Base-by-base conservation (phyloP, 345 rosid genomes). In the Citrus unshiu region DNA sequence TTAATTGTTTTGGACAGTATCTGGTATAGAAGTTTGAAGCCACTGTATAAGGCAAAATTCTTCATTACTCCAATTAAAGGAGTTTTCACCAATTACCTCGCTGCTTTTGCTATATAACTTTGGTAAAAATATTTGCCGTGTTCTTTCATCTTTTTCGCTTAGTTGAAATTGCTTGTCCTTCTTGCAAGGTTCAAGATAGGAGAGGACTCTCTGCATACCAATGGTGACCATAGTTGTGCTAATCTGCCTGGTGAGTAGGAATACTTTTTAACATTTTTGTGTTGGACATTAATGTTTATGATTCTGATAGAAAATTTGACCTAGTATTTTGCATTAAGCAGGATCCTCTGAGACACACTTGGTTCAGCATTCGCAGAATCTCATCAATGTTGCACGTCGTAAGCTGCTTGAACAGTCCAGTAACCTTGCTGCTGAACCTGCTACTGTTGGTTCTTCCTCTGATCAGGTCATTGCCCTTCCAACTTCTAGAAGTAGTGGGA, bases 401-500 rank as follows among this genome's bases (percentile, higher is more conserved):
- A 88, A 84, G 81, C 87, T 97, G 54, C 87, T 88, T 56, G 97
- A 87, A 69, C 84, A 84, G 78, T 87, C 91, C 3, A 92, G 86
- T 71, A 94, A 96, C 81, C 89, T 96, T 64, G 83, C 75, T 51
- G 97, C 93, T 34, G 78, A 63, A 72, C 91, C 90, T 56, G 88
- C 90, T 32, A 79, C 74, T 58, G 77, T 46, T 62, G 79, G 66
- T 21, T 71, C 88, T 63, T 35, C 76, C 75, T 74, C 87, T 60
- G 81, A 83, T 4, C 87, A 77, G 72, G 79, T 88, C 77, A 78
- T 83, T 69, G 75, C 87, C 79, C 81, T 78, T 72, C 92, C 91
- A 39, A 80, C 89, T 76, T 76, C 91, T 21, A 86, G 84, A 84
- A 93, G 98, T 77, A 94, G 99, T 67, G 98, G 99, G 35, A 72